Evolutionary conservation across 495 filamentous ascomycete species (phyloP).

Genomic region (Tetracladium marchalianum): DNA sequence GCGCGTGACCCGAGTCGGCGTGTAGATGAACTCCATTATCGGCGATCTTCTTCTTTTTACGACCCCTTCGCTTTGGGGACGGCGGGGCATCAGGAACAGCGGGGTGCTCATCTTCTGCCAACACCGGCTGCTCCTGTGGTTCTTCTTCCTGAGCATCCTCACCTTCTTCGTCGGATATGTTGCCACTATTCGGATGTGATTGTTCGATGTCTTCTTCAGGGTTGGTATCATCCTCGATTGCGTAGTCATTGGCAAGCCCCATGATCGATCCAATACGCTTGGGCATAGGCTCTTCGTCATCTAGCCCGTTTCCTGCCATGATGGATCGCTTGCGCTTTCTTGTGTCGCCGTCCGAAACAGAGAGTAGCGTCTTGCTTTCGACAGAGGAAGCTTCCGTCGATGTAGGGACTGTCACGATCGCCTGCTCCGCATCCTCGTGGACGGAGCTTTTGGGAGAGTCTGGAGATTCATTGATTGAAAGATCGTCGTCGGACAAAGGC

Average conservation of each 20-base stretch:
- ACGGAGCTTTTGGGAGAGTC: slow-evolving; percentile 26
- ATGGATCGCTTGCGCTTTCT: slow-evolving; percentile 42
- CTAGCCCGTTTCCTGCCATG: slow-evolving; percentile 24
- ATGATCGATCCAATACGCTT: slow-evolving; percentile 48
- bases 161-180: slow-evolving; percentile 22
- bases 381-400: slow-evolving; percentile 15
- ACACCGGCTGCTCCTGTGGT: slow-evolving; percentile 26
- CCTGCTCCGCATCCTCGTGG: slow-evolving; percentile 26
- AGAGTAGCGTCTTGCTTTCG: slow-evolving; percentile 13
- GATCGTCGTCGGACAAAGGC: slow-evolving; percentile 34
- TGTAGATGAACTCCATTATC: slow-evolving; percentile 14
- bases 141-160: slow-evolving; percentile 23
- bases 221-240: slow-evolving; percentile 17
- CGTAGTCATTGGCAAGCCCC: slow-evolving; percentile 18
- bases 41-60: slow-evolving; percentile 18
- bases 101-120: slow-evolving; percentile 20
- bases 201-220: slow-evolving; percentile 15
- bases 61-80: slow-evolving; percentile 17
- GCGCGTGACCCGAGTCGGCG: neutral
- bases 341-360: slow-evolving; percentile 29
- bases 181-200: slow-evolving; percentile 17
- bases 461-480: slow-evolving; percentile 19
- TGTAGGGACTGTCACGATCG: slow-evolving; percentile 22
- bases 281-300: slow-evolving; percentile 36
- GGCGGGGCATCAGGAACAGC: slow-evolving; percentile 20